Evolutionary conservation across 2,329 filamentous ascomycete genomes (phyloP), one percentile per base, ranked within the genome.

Genomic region (Lachnellula occidentalis): DNA sequence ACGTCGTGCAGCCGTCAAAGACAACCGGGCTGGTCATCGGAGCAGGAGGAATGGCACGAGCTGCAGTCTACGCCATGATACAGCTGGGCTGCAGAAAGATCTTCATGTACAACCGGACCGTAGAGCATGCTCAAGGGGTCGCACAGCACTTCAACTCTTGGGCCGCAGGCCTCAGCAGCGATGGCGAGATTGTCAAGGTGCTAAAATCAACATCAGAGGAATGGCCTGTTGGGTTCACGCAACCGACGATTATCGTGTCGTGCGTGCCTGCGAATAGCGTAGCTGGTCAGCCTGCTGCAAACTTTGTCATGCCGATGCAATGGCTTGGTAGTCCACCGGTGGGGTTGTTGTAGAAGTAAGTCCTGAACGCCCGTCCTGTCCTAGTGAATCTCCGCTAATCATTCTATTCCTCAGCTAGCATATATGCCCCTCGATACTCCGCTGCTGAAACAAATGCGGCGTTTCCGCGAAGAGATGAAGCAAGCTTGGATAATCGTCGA

Each of bases 1-100:
- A 87, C 58, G 82, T 80, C 1, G 78, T 86, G 0, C 76, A 81
- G 3, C 74, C 79, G 19, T 69, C 66, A 2, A 68, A 66, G 48
- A 69, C 67, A 5, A 68, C 67, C 1, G 83, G 78, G 0, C 72
- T 87, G 14, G 76, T 87, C 21, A 78, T 87, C 31, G 84, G 84
- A 27, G 83, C 83, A 1, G 83, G 84, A 6, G 88, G 88, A 6
- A 92, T 92, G 87, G 88, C 86, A 8, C 78, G 88, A 56, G 87
- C 88, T 3, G 86, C 87, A 2, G 80, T 90, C 2, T 92, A 92
- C 62, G 84, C 88, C 1, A 83, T 92, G 80, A 76, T 92, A 22
- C 86, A 88, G 62, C 76, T 92, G 7, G 88, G 88, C 3, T 87
- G 90, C 48, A 82, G 82, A 56, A 87, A 88, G 60, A 87, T 92